Base-by-base conservation (phyloP, 2,329 filamentous ascomycete genomes). In the Aspergillus ochraceoroseus region DNA sequence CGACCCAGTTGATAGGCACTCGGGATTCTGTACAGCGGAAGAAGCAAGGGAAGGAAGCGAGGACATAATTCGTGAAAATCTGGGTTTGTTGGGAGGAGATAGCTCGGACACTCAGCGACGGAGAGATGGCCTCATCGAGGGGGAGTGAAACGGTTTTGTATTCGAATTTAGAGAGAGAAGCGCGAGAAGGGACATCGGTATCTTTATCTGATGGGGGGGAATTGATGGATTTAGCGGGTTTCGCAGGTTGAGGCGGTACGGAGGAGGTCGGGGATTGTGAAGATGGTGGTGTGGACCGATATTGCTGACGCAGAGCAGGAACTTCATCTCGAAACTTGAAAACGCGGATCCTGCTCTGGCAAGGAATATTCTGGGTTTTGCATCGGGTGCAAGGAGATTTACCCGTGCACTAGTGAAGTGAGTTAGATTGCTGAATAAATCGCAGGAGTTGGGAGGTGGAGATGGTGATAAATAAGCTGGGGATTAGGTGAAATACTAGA, bases 241-340 rank as follows among this genome's bases (percentile, higher is more conserved):
- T 17, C 11, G 4, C 13, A 19, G 12, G 26, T n/a, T 27, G 33
- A 15, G 22, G 18, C 11, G 29, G 27, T 13, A 14, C 13, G 31
- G 37, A 26, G 3, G 36, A 17, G 6, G 41, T 25, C 14, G 32
- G 20, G 13, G 47, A 39, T 12, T 20, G 28, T 9, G 41, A 33
- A 11, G 47, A 34, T 3, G 46, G 41, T 4, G 46, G 38, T 12
- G 39, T 35, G 32, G 41, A 25, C 17, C 33, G 47, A 41, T 54
- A 60, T 23, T 51, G 50, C 33, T 55, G 49, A 15, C 53, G 52
- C 25, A 62, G 44, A 29, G 52, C 56, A 14, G 51, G 53, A 25
- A 47, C 54, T 47, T 64, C 58, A 47, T 65, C 55, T 27, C 57
- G 56, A 17, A 61, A 59, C 31, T 57, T 54, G 31, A 61, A 47